Evolutionary conservation across 1,284 basidiomycete genomes (phyloP).

Genomic region (Phlebopus sp.): DNA sequence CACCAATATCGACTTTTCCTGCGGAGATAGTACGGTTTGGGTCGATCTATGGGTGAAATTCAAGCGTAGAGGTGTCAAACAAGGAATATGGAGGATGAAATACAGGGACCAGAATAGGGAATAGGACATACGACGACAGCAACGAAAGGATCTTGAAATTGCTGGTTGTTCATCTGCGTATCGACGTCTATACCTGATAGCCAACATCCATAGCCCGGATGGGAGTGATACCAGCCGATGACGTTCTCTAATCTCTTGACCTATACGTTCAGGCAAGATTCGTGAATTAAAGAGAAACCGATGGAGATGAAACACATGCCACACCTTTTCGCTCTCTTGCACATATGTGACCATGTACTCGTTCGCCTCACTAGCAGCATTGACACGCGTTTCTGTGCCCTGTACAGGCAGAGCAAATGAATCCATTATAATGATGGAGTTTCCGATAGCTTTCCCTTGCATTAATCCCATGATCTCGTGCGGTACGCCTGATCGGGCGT

Average conservation of each 20-base stretch:
- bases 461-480: constrained; percentile 99
- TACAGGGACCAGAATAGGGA: too few relatives aligned
- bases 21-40: constrained; percentile 97
- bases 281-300: neutral
- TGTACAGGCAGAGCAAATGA: constrained; percentile 96
- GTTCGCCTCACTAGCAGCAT: constrained; percentile 93
- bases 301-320: constrained; percentile 1
- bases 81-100: too few relatives aligned
- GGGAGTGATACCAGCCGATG: constrained; percentile 99
- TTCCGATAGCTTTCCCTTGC: constrained; percentile 93
- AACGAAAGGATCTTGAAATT: constrained; percentile 94
- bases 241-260: constrained; percentile 83
- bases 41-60: constrained; percentile 68
- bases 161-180: constrained; percentile 94
- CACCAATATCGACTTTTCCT: constrained; percentile 97
- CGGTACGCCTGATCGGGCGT: constrained; percentile 94
- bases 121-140: constrained; percentile 83
- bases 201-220: constrained; percentile 98
- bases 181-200: constrained; percentile 95
- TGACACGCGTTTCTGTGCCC: constrained; percentile 98
- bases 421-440: constrained; percentile 90
- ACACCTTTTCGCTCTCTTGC: constrained; percentile 74
- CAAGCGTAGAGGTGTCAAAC: neutral
- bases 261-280: constrained; percentile 36
- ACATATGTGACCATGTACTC: constrained; percentile 99